Evolutionary conservation across 495 filamentous ascomycete genomes (phyloP).

Genomic region (Sordaria brevicollis): DNA sequence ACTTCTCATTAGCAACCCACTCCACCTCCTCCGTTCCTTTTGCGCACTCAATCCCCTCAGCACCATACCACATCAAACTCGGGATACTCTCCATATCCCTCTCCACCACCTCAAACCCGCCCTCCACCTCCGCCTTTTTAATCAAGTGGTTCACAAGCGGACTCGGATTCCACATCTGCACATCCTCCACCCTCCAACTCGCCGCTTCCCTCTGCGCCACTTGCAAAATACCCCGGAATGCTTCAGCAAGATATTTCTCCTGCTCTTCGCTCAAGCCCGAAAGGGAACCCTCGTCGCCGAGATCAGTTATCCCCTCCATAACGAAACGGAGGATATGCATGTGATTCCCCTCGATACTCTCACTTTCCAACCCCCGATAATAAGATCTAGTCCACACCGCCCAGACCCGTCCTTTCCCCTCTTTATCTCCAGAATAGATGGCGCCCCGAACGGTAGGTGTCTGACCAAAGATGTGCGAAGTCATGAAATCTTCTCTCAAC

Average conservation of each 20-base stretch:
- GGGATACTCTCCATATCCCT: slow-evolving; percentile 42
- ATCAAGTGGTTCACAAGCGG: slow-evolving; percentile 22
- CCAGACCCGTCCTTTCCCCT: slow-evolving; percentile 45
- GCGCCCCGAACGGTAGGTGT: slow-evolving; percentile 59
- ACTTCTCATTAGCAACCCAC: slow-evolving; percentile 91
- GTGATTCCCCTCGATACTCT: slow-evolving; percentile 46
- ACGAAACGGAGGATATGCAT: slow-evolving; percentile 73
- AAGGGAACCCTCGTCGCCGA: not conserved
- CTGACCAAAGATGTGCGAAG: slow-evolving; percentile 37
- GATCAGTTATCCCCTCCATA: slow-evolving; percentile 46
- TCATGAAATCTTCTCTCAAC: slow-evolving; percentile 75
- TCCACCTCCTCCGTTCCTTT: slow-evolving; percentile 67
- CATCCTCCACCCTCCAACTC: slow-evolving; percentile 32
- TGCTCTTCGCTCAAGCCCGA: no score
- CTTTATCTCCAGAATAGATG: slow-evolving; percentile 31
- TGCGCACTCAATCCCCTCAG: slow-evolving; percentile 39
- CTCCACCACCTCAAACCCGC: slow-evolving; percentile 25
- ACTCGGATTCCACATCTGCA: slow-evolving; percentile 45
- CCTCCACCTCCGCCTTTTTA: slow-evolving; percentile 29
- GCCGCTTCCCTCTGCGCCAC: slow-evolving; percentile 28
- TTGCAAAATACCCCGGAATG: slow-evolving; percentile 42
- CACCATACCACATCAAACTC: slow-evolving; percentile 44
- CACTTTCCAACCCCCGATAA: slow-evolving; percentile 29
- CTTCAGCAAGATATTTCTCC: slow-evolving; percentile 44
- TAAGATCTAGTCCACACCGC: slow-evolving; percentile 75